Evolutionary conservation across 768 basidiomycete species (phyloP).

Genomic region (Cantharellus anzutake): DNA sequence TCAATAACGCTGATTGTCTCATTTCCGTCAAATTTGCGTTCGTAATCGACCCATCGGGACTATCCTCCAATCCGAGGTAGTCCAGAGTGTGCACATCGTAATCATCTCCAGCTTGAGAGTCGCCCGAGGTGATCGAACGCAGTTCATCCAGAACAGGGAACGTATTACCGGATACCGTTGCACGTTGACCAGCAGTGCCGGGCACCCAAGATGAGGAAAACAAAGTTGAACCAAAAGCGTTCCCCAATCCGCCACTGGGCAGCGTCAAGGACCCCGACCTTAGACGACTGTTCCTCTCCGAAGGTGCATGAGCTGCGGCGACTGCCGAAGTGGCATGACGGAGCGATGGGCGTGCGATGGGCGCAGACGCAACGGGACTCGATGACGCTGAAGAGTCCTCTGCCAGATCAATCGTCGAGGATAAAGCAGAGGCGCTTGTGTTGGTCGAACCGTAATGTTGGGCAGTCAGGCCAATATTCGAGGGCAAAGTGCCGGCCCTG

Average conservation of each 20-base stretch:
- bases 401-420: conserved; percentile 17
- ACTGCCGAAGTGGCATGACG: conserved; percentile 63
- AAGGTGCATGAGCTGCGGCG: conserved; percentile 29
- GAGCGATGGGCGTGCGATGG: conserved; percentile 41
- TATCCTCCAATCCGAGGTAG: conserved; percentile 86
- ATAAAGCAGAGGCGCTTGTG: conserved; percentile 9
- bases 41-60: conserved; percentile 41
- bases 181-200: not conserved
- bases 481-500: conserved; percentile 94
- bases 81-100: conserved; percentile 90
- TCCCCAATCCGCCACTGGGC: conserved; percentile 49
- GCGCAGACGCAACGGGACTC: conserved; percentile 12
- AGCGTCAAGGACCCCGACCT: conserved; percentile 86
- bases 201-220: conserved; percentile 85
- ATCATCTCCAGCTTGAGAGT: conserved; percentile 56
- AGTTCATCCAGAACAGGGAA: conserved; percentile 51
- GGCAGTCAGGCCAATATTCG: conserved; percentile 77
- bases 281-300: conserved; percentile 62
- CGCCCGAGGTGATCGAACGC: conserved; percentile 60
- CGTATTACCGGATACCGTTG: conserved; percentile 32
- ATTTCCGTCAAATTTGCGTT: conserved; percentile 80
- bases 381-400: not conserved
- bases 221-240: conserved; percentile 73
- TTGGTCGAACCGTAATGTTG: conserved; percentile 60
- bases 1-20: conserved; percentile 66